A percentile compares a stretch with the other conserved stretches of the same genome.
Evolutionary conservation across 2,329 filamentous ascomycete species (phyloP).

Genomic region (Colletotrichum orbiculare): DNA sequence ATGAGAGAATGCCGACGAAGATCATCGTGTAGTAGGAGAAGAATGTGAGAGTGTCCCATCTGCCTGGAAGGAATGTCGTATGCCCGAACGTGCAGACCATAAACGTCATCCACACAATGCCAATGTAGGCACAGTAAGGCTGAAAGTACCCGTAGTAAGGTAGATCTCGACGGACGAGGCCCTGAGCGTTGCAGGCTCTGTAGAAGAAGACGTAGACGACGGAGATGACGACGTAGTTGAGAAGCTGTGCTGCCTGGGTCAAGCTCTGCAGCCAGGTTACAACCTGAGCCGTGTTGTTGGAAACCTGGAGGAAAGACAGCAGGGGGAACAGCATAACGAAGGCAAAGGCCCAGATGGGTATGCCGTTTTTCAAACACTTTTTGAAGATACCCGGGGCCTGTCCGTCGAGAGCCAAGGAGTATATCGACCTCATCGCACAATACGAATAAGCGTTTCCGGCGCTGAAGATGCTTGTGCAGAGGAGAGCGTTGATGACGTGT

Average conservation of each 20-base stretch:
- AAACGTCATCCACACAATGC: conserved; percentile 52
- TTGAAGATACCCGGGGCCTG: conserved; percentile 63
- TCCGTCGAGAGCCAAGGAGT: conserved; percentile 65
- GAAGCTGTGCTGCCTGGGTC: conserved; percentile 58
- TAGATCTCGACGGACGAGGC: conserved; percentile 56
- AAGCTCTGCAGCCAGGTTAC: conserved; percentile 64
- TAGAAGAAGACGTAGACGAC: conserved; percentile 69
- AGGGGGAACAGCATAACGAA: conserved; percentile 65
- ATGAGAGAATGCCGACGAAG: conserved; percentile 64
- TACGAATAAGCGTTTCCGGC: conserved; percentile 47
- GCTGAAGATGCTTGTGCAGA: conserved; percentile 63
- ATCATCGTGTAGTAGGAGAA: conserved; percentile 69
- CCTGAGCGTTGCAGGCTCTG: conserved; percentile 62
- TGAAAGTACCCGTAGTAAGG: conserved; percentile 70
- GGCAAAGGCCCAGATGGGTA: conserved; percentile 68
- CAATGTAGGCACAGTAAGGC: conserved; percentile 65
- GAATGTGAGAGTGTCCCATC: conserved; percentile 60
- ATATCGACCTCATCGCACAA: conserved; percentile 65
- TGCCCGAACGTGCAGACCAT: conserved; percentile 68
- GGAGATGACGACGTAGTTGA: conserved; percentile 65
- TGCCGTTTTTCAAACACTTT: conserved; percentile 66
- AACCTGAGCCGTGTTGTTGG: conserved; percentile 58
- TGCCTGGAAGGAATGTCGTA: conserved; percentile 51
- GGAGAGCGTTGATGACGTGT: conserved; percentile 67
- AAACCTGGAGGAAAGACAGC: conserved; percentile 63